These are phyloP conservation scores for Trichoderma polysporum DNA, from an alignment of 2,329 filamentous ascomycete genomes.

Conservation along the genomic window DNA sequence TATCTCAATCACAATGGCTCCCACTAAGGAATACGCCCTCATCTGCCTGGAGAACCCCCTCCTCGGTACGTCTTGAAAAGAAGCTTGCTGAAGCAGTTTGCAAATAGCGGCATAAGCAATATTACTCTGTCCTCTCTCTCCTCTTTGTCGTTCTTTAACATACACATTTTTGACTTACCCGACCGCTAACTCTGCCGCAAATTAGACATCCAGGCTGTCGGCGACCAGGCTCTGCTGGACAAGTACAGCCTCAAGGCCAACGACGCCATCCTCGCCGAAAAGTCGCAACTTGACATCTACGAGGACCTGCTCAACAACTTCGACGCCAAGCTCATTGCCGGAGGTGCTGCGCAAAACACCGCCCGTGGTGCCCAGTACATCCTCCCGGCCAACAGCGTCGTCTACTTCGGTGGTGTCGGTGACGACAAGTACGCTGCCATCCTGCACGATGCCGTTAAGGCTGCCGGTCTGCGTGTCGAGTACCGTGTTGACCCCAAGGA, in stretches of 20 bases:
- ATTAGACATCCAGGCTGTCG: constrained; percentile 84
- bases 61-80: constrained; percentile 65
- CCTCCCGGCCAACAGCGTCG: constrained; percentile 81
- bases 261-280: constrained; percentile 94
- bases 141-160: no score
- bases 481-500: constrained; percentile 85
- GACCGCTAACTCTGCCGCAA: not conserved
- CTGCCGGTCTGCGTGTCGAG: constrained; percentile 87
- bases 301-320: constrained; percentile 92
- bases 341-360: constrained; percentile 96
- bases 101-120: no score
- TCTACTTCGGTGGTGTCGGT: constrained; percentile 92
- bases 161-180: not conserved
- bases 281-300: constrained; percentile 85
- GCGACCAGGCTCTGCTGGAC: constrained; percentile 78
- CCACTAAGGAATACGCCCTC: constrained; percentile 78
- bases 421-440: constrained; percentile 94
- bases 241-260: constrained; percentile 95
- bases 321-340: constrained; percentile 91
- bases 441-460: constrained; percentile 79
- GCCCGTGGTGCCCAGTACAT: constrained; percentile 96
- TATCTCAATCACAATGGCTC: constrained; percentile 59
- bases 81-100: not conserved
- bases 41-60: constrained; percentile 97
- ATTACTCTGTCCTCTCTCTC: not conserved